Evolutionary conservation across 2,329 filamentous ascomycete species (phyloP).

Genomic region (Alternaria gansuensis): DNA sequence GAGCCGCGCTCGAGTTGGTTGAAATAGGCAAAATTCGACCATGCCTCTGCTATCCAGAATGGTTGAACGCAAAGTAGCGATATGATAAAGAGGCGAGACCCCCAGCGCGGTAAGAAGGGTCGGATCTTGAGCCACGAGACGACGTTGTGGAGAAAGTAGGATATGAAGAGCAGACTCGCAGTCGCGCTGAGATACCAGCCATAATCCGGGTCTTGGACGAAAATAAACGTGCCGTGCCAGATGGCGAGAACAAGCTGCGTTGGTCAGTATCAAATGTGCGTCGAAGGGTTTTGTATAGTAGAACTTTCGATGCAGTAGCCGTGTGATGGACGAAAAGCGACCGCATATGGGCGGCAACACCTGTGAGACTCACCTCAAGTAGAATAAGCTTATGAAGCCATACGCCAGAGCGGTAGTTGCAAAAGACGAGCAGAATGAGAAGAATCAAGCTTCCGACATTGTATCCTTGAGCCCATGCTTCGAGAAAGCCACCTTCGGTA

Average conservation of each 20-base stretch:
- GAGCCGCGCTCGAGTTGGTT: conserved; percentile 39
- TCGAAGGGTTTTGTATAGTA: background rate
- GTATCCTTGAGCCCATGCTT: conserved; percentile 52
- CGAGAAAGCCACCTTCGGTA: conserved; percentile 43
- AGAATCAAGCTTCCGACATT: conserved; percentile 49
- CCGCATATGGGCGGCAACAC: background rate
- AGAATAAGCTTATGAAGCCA: conserved; percentile 50
- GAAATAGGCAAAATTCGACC: conserved; percentile 51
- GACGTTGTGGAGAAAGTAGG: conserved; percentile 49
- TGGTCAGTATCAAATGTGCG: conserved; percentile 13
- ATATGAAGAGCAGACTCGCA: conserved; percentile 49
- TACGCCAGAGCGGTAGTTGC: conserved; percentile 48
- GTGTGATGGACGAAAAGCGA: background rate
- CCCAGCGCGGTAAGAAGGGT: conserved; percentile 47
- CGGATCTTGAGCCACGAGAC: conserved; percentile 50
- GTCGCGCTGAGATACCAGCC: conserved; percentile 50
- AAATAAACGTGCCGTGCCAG: conserved; percentile 51
- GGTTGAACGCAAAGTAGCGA: conserved; percentile 46
- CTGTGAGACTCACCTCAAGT: conserved; percentile 36
- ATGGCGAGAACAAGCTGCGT: conserved; percentile 47
- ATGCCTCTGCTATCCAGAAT: conserved; percentile 49
- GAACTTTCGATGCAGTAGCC: background rate
- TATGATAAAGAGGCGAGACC: conserved; percentile 47
- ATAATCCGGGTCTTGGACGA: conserved; percentile 42
- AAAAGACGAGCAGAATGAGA: conserved; percentile 49